These are phyloP conservation scores for Usnea hakonensis DNA, from an alignment of 495 filamentous ascomycete species.

Conservation along the genomic window DNA sequence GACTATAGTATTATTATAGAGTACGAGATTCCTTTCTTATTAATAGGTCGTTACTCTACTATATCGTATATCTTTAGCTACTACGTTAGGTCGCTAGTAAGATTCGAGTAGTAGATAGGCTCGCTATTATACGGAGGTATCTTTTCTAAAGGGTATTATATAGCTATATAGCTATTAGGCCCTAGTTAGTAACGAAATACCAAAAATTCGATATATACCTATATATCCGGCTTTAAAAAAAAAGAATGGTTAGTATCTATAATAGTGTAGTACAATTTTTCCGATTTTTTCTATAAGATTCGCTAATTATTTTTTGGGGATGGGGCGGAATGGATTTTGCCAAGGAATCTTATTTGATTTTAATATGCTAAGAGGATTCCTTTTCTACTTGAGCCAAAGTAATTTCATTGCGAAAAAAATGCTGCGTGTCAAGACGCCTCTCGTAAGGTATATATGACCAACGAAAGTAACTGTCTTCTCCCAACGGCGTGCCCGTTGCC, in stretches of 20 bases:
- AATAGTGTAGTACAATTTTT: too few relatives aligned
- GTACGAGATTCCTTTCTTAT: background rate
- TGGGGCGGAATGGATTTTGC: too few relatives aligned
- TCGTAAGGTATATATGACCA: conserved; percentile 9
- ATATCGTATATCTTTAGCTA: background rate
- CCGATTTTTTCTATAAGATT: too few relatives aligned
- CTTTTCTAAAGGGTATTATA: background rate
- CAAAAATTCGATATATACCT: too few relatives aligned
- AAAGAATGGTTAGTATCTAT: too few relatives aligned
- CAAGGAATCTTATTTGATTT: too few relatives aligned
- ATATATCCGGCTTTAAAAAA: too few relatives aligned
- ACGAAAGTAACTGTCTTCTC: background rate
- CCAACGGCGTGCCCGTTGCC: background rate
- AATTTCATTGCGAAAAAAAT: background rate
- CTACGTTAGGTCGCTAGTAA: background rate
- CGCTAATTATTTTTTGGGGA: too few relatives aligned
- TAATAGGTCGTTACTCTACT: background rate
- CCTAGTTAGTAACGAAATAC: too few relatives aligned
- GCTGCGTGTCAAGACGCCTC: background rate
- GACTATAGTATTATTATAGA: background rate
- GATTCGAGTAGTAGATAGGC: background rate
- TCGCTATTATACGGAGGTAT: background rate
- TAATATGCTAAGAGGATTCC: too few relatives aligned
- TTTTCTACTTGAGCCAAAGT: background rate
- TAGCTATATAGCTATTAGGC: too few relatives aligned